Evolutionary conservation across 2,329 filamentous ascomycete genomes (phyloP).

Genomic region (Nannizziopsis barbatae): DNA sequence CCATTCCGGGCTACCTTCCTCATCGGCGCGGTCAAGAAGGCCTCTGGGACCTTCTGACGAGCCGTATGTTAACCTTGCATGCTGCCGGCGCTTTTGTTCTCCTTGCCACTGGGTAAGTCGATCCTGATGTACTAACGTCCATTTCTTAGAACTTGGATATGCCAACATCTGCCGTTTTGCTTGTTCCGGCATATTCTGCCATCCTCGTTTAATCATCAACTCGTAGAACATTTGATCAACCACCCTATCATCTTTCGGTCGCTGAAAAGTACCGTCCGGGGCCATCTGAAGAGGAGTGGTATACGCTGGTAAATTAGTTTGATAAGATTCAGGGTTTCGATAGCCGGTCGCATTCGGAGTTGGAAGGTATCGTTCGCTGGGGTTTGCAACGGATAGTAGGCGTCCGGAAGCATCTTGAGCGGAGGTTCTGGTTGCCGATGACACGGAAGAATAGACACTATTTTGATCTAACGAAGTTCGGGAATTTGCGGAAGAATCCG

Average conservation of each 20-base stretch:
- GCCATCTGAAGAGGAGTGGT: slow-evolving; percentile 35
- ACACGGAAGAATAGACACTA: slow-evolving; percentile 51
- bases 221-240: slow-evolving; percentile 87
- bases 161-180: slow-evolving; percentile 91
- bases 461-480: slow-evolving; percentile 53
- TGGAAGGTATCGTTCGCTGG: slow-evolving; percentile 26
- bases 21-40: slow-evolving; percentile 68
- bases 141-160: slow-evolving; percentile 90
- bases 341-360: slow-evolving; percentile 24
- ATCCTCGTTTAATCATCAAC: slow-evolving; percentile 94
- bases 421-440: slow-evolving; percentile 47
- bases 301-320: slow-evolving; percentile 33
- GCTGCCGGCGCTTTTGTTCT: slow-evolving; percentile 76
- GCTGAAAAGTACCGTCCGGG: slow-evolving; percentile 16
- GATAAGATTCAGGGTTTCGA: slow-evolving; percentile 34
- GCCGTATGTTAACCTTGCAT: slow-evolving; percentile 58
- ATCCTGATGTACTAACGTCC: slow-evolving; percentile 94
- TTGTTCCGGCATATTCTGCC: slow-evolving; percentile 93
- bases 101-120: slow-evolving; percentile 86
- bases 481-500: slow-evolving; percentile 43
- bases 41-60: slow-evolving; percentile 53
- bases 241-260: slow-evolving; percentile 50
- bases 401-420: slow-evolving; percentile 42
- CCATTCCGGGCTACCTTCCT: slow-evolving; percentile 95
- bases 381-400: slow-evolving; percentile 31